phyloP scores from a whole-genome alignment of 306 rosid species.

The Glycine tomentella region DNA sequence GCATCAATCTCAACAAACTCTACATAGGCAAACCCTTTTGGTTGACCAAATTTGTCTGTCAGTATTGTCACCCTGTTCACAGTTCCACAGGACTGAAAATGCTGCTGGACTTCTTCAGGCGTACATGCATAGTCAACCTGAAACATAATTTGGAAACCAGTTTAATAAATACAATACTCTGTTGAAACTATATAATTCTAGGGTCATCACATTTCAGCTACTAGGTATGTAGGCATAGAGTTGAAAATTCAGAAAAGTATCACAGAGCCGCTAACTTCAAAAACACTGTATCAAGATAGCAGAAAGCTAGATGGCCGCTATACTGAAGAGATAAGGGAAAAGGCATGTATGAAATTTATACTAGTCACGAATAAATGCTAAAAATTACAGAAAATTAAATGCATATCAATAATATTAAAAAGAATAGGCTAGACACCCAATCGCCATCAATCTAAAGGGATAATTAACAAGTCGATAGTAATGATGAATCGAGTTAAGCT shows the following conservation, averaged over 20 bases:
- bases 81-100: conserved; percentile 99
- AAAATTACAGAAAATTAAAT: no score
- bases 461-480: no score
- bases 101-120: conserved; percentile 99
- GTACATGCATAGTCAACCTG: conserved; percentile 99
- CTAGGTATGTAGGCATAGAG: not conserved
- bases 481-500: no score
- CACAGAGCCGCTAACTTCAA: not conserved
- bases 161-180: conserved; percentile 20
- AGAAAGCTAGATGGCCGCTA: conserved; percentile 5
- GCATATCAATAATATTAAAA: no score
- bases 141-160: conserved; percentile 46
- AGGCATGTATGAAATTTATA: not conserved
- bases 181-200: conserved; percentile 24
- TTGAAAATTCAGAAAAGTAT: not conserved
- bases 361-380: not conserved
- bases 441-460: no score
- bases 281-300: not conserved
- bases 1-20: conserved; percentile 98
- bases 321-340: conserved; percentile 2
- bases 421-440: no score
- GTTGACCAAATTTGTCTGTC: conserved; percentile 99
- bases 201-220: not conserved
- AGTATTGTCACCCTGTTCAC: conserved; percentile 97
- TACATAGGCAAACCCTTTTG: conserved; percentile 98